Conservation (phyloP, 2,329 filamentous ascomycete genomes). For the Tolypocladium cylindrosporum region DNA sequence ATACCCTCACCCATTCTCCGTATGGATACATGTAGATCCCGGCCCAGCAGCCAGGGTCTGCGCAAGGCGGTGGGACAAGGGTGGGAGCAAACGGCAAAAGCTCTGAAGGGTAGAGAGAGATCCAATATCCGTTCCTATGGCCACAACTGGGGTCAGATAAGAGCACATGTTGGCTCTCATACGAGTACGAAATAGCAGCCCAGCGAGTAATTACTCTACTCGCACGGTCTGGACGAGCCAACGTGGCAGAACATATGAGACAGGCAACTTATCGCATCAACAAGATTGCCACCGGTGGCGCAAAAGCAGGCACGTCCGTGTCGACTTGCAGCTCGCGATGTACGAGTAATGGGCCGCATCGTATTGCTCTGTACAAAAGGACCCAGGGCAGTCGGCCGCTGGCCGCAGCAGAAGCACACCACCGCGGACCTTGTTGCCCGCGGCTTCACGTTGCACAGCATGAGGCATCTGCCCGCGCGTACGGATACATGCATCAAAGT, state of each 20-base stretch:
- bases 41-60: background rate
- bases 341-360: background rate
- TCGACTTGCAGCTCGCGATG: background rate
- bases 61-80: background rate
- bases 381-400: background rate
- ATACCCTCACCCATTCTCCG: background rate
- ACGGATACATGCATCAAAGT: background rate
- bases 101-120: background rate
- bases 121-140: background rate
- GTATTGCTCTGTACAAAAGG: background rate
- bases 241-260: background rate
- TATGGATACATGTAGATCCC: background rate
- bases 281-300: background rate
- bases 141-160: background rate
- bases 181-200: background rate
- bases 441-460: background rate
- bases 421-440: background rate
- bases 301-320: background rate
- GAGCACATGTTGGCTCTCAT: background rate
- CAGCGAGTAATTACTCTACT: background rate
- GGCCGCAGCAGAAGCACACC: background rate
- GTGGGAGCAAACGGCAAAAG: background rate
- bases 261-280: background rate
- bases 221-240: background rate
- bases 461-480: background rate